phyloP scores from a whole-genome alignment of 78 protist genomes.

The Dictyostelium capitatum region DNA sequence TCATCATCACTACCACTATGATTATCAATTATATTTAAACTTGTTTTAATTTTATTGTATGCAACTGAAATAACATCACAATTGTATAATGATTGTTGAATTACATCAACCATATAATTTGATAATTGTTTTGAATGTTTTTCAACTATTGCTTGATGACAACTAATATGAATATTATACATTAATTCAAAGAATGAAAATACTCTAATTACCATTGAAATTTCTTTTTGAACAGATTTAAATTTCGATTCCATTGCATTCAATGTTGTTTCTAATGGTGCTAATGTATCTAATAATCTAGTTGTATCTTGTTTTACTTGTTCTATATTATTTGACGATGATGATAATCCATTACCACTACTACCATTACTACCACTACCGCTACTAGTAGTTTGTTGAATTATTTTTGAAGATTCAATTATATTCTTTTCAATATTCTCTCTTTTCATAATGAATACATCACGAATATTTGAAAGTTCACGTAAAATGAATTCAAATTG shows the following conservation, averaged over 20 bases:
- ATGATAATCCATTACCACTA: background rate
- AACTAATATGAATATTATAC: slow-evolving; percentile 14
- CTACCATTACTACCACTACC: background rate
- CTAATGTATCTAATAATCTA: slow-evolving; percentile 38
- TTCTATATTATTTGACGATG: background rate
- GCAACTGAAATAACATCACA: slow-evolving; percentile 31
- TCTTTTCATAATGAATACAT: background rate
- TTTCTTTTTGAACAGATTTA: slow-evolving; percentile 26
- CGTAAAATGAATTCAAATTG: slow-evolving; percentile 18
- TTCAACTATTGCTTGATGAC: slow-evolving; percentile 32
- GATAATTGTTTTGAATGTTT: slow-evolving; percentile 36
- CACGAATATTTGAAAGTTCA: slow-evolving; percentile 9
- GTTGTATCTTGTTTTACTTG: slow-evolving; percentile 3
- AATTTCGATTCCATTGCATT: slow-evolving; percentile 9
- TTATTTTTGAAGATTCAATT: background rate
- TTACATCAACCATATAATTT: slow-evolving; percentile 37
- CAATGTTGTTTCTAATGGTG: slow-evolving; percentile 59
- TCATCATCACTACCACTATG: background rate
- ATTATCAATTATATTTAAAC: background rate
- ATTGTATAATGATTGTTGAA: slow-evolving; percentile 40
- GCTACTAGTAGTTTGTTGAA: background rate
- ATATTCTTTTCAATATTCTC: slow-evolving; percentile 40
- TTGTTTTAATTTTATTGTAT: slow-evolving; percentile 18
- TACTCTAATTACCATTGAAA: background rate
- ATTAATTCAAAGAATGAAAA: slow-evolving; percentile 29